These are phyloP conservation scores for Neurospora sp. DNA, from an alignment of 495 filamentous ascomycete species.

Conservation along the genomic window DNA sequence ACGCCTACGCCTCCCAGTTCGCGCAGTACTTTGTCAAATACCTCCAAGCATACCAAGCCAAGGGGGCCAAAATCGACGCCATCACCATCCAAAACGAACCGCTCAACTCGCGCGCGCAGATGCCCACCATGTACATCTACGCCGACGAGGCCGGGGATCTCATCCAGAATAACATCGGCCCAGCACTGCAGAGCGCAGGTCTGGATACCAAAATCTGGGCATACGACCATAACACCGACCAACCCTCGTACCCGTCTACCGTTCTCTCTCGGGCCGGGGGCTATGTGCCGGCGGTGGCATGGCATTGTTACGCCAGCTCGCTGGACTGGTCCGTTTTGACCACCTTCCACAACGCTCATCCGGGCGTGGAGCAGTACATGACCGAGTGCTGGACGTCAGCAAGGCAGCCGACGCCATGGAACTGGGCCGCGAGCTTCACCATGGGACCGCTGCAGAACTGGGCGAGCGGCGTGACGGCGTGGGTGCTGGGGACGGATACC, in stretches of 20 bases:
- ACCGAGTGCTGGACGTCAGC: slow-evolving; percentile 48
- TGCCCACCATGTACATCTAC: slow-evolving; percentile 45
- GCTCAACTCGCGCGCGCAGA: slow-evolving; percentile 40
- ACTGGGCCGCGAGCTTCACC: slow-evolving; percentile 42
- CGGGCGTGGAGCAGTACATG: slow-evolving; percentile 43
- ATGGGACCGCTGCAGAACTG: slow-evolving; percentile 49
- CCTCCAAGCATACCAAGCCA: slow-evolving; percentile 37
- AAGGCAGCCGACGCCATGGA: slow-evolving; percentile 27
- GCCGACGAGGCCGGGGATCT: slow-evolving; percentile 38
- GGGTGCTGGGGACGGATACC: slow-evolving; percentile 43
- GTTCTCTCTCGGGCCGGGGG: slow-evolving; percentile 32
- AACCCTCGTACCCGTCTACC: slow-evolving; percentile 35
- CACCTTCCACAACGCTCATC: slow-evolving; percentile 37
- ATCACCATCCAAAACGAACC: slow-evolving; percentile 51
- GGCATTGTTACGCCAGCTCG: slow-evolving; percentile 45
- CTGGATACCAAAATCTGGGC: slow-evolving; percentile 41
- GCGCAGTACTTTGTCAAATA: slow-evolving; percentile 49
- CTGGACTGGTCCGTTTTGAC: slow-evolving; percentile 42
- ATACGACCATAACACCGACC: slow-evolving; percentile 48
- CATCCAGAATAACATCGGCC: slow-evolving; percentile 40
- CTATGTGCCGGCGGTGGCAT: slow-evolving; percentile 40
- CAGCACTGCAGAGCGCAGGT: slow-evolving; percentile 32
- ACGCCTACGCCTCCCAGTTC: slow-evolving; percentile 35
- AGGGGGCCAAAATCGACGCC: slow-evolving; percentile 39
- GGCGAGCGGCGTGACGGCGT: slow-evolving; percentile 42